Percentiles rank a stretch among this genome's conserved stretches.
Conservation (phyloP, 345 rosid species). For the Dimocarpus longan region DNA sequence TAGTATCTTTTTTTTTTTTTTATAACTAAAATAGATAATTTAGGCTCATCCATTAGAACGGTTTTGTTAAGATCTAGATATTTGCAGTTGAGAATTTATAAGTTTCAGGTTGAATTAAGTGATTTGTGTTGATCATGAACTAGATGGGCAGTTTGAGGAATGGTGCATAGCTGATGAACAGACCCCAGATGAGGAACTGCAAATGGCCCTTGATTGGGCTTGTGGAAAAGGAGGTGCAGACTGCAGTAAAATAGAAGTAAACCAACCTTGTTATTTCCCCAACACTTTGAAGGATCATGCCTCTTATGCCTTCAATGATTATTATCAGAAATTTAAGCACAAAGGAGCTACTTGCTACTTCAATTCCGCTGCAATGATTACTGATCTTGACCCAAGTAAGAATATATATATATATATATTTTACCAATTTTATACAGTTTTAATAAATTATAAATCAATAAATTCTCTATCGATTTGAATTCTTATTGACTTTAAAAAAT, state of each 20-base stretch:
- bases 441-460: background rate
- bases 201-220: slow-evolving; percentile 62
- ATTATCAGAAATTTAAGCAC: slow-evolving; percentile 65
- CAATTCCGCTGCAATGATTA: slow-evolving; percentile 57
- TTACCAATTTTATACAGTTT: background rate
- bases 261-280: slow-evolving; percentile 52
- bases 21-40: too few species aligned
- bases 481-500: too few species aligned
- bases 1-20: too few species aligned
- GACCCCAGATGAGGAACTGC: slow-evolving; percentile 53
- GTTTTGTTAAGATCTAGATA: too few species aligned
- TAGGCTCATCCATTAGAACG: too few species aligned
- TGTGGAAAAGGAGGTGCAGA: slow-evolving; percentile 66
- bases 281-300: slow-evolving; percentile 54
- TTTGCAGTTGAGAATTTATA: too few species aligned
- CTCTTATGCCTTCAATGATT: slow-evolving; percentile 60
- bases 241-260: slow-evolving; percentile 41
- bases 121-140: background rate
- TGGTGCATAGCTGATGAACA: slow-evolving; percentile 81
- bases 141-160: slow-evolving; percentile 49
- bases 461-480: background rate
- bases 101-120: background rate
- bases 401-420: too few species aligned
- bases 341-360: slow-evolving; percentile 64
- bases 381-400: slow-evolving; percentile 67